A percentile compares a stretch with the other conserved stretches of the same genome.
These are phyloP conservation scores for Kwoniella botswanensis DNA, from an alignment of 768 basidiomycete genomes.

Conservation along the genomic window DNA sequence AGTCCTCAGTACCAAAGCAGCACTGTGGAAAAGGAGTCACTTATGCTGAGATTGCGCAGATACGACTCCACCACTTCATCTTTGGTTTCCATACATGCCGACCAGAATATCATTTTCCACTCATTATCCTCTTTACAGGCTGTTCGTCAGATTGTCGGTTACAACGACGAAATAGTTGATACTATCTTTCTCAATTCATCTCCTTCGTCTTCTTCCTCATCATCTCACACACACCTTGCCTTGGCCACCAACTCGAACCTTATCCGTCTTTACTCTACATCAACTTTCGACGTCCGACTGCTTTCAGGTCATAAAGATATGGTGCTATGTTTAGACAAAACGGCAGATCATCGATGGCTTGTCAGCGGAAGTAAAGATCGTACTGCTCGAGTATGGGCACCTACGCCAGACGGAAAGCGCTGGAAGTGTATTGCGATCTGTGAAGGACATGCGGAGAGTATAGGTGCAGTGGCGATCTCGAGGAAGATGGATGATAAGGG, in stretches of 20 bases:
- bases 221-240: conserved; percentile 74
- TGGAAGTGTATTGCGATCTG: conserved; percentile 84
- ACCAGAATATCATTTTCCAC: conserved; percentile 95
- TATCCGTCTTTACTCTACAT: conserved; percentile 82
- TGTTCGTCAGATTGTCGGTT: conserved; percentile 85
- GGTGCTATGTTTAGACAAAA: conserved; percentile 80
- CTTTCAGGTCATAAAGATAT: conserved; percentile 89
- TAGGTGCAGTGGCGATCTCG: conserved; percentile 88
- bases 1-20: conserved; percentile 55
- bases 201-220: conserved; percentile 39
- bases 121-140: conserved; percentile 71
- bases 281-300: conserved; percentile 78
- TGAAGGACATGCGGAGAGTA: conserved; percentile 91
- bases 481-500: conserved; percentile 59
- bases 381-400: conserved; percentile 82
- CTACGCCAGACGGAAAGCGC: conserved; percentile 56
- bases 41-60: conserved; percentile 59
- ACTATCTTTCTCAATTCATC: conserved; percentile 69
- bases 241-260: conserved; percentile 97
- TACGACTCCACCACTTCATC: conserved; percentile 70
- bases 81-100: conserved; percentile 84
- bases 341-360: conserved; percentile 71
- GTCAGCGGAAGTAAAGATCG: conserved; percentile 91
- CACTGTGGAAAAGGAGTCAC: conserved; percentile 15
- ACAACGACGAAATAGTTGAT: conserved; percentile 98